Conservation (phyloP, 1,284 basidiomycete species). For the Sanghuangporus weigelae region DNA sequence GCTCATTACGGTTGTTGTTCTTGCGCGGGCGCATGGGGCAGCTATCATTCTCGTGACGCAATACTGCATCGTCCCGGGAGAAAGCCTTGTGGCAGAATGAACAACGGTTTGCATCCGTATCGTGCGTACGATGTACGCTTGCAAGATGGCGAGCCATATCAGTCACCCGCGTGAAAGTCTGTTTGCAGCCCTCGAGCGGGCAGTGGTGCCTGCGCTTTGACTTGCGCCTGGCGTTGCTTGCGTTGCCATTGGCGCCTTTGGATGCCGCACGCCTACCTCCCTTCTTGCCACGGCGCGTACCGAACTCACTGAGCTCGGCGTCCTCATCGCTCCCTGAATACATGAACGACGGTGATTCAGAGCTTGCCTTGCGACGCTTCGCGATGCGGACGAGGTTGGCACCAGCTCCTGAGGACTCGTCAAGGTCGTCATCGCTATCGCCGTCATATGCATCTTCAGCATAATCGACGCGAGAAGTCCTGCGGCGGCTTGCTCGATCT, state of each 20-base stretch:
- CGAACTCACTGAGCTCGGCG: slow-evolving; percentile 3
- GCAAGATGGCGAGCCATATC: slow-evolving; percentile 18
- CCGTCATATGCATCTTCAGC: slow-evolving; percentile 11
- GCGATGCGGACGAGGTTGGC: background rate
- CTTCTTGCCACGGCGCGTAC: background rate
- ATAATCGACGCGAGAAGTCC: slow-evolving; percentile 8
- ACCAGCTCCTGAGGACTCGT: background rate
- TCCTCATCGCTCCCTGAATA: slow-evolving; percentile 6
- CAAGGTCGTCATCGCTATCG: slow-evolving; percentile 16
- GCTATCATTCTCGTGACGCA: slow-evolving; percentile 18
- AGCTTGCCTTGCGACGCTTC: slow-evolving; percentile 7
- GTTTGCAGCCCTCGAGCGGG: slow-evolving; percentile 12
- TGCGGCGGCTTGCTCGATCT: slow-evolving; percentile 3
- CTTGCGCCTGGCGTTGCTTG: slow-evolving; percentile 10
- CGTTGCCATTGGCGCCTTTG: background rate
- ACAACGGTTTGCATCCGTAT: slow-evolving; percentile 15
- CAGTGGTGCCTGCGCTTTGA: slow-evolving; percentile 15
- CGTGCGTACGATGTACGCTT: slow-evolving; percentile 11
- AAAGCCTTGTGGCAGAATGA: slow-evolving; percentile 17
- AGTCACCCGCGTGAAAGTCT: slow-evolving; percentile 16
- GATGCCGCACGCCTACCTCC: background rate
- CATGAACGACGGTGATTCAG: background rate
- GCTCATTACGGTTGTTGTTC: slow-evolving; percentile 6
- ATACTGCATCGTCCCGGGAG: slow-evolving; percentile 19
- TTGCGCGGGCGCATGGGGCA: slow-evolving; percentile 18